Base-by-base conservation (phyloP, 2,329 filamentous ascomycete genomes). In the Fusarium succisae region DNA sequence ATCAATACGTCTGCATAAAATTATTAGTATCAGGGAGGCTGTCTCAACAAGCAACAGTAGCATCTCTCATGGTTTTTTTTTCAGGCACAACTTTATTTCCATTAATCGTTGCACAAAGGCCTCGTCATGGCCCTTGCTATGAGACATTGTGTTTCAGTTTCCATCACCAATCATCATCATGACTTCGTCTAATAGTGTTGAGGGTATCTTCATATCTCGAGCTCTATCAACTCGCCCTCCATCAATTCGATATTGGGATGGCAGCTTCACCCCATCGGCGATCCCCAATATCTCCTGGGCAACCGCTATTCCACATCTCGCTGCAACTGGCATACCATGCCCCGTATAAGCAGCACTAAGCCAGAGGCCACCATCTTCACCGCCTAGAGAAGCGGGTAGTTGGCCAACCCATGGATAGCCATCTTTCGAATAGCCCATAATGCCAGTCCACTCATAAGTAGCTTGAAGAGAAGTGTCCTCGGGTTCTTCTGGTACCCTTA, bases 251-350 rank as follows among this genome's bases (percentile, higher is more conserved):
- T 83, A 89, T 71, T 85, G 83, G 17, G 63, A 65, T 8, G 88
- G 88, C 39, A 89, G 61, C 32, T 84, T 82, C 50, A 86, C 82
- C 0, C 79, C 80, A 18, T 77, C 74, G n/a, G 77, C 77, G 28
- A 80, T 80, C 3, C 84, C 84, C 63, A 87, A 76, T 60, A 93
- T 88, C 85, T 92, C 87, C 53, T 88, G 83, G 15, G 89, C 91
- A 18, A 90, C 88, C 3, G 90, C 90, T 66, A 90, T 88, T 5
- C 88, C 93, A 75, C 89, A 91, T 45, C 94, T 83, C 70, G 91
- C 91, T 22, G 92, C 90, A 75, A 91, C 91, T 26, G 93, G 92
- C 92, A 95, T 94, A 1, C 93, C 93, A 80, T 95, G 93, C 0
- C 91, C 92, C 10, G 91, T 92, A 77, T 92, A 94, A 7, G 91